Evolutionary conservation across 2,329 filamentous ascomycete genomes (phyloP).

Genomic region (Nannizzia gypsea): DNA sequence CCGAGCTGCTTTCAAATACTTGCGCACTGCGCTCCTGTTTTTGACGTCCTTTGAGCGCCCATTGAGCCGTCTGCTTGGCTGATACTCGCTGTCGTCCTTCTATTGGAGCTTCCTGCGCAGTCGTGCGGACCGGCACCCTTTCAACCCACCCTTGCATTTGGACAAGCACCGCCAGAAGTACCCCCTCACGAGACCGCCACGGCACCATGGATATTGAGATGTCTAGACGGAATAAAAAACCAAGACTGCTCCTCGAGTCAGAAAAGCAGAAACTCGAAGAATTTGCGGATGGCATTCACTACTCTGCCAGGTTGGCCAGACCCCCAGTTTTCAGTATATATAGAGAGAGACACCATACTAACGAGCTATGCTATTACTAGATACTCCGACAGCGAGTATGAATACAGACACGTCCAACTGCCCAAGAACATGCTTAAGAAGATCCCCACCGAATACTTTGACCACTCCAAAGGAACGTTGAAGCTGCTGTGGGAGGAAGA

Average conservation of each 20-base stretch:
- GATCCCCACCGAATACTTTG: slow-evolving; percentile 91
- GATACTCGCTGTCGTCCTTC: background rate
- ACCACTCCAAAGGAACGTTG: slow-evolving; percentile 75
- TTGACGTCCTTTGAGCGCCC: background rate
- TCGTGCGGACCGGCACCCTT: background rate
- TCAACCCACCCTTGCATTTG: background rate
- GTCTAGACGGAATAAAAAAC: slow-evolving; percentile 73
- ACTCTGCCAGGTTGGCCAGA: slow-evolving; percentile 61
- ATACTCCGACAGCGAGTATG: slow-evolving; percentile 84
- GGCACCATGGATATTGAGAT: slow-evolving; percentile 55
- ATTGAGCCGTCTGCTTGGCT: background rate
- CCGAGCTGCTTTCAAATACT: background rate
- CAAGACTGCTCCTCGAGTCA: slow-evolving; percentile 64
- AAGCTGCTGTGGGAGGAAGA: slow-evolving; percentile 98
- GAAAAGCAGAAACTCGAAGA: slow-evolving; percentile 81
- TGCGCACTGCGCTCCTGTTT: background rate
- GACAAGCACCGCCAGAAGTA: background rate
- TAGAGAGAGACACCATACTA: background rate
- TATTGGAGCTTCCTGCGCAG: background rate
- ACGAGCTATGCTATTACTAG: slow-evolving; percentile 39
- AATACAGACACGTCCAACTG: slow-evolving; percentile 95
- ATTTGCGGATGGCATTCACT: slow-evolving; percentile 87
- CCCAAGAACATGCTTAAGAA: slow-evolving; percentile 97
- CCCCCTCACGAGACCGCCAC: background rate
- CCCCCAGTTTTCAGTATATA: no score